Conservation (phyloP, 441 rosid genomes). For the Cnidoscolus chayamansa region DNA sequence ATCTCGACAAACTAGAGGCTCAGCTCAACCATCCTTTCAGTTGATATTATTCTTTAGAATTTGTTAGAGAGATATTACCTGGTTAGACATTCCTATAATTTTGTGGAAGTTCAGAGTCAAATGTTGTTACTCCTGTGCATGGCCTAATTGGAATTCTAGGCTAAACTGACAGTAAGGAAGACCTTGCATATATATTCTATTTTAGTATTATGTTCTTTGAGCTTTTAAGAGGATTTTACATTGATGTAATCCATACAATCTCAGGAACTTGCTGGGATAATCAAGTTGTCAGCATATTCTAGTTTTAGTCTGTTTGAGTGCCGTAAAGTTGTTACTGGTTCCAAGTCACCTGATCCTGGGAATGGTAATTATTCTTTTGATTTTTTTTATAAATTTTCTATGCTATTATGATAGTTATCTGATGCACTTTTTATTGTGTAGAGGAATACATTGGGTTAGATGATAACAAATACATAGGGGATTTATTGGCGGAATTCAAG, state of each 20-base stretch:
- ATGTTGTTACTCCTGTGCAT: neutral
- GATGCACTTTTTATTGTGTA: conserved; percentile 35
- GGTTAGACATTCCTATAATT: neutral
- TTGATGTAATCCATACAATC: conserved; percentile 16
- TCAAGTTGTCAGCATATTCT: conserved; percentile 80
- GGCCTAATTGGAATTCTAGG: neutral
- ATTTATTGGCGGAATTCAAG: conserved; percentile 86
- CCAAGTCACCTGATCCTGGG: conserved; percentile 85
- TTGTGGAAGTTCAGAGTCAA: neutral
- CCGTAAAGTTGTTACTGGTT: conserved; percentile 86
- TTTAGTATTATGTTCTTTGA: neutral
- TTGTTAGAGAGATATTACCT: neutral
- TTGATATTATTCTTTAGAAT: neutral
- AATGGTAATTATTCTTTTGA: conserved; percentile 51
- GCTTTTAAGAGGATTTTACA: neutral
- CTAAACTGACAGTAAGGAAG: neutral
- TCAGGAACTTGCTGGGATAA: conserved; percentile 97
- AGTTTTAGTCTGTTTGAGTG: conserved; percentile 96
- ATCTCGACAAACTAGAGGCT: neutral
- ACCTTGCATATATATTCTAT: neutral
- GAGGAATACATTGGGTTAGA: conserved; percentile 96
- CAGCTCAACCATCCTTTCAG: neutral
- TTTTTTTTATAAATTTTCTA: conserved; percentile 10
- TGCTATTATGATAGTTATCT: conserved; percentile 23
- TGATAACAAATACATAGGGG: conserved; percentile 95